These are phyloP conservation scores for Arabidopsis arenosa DNA, from an alignment of 345 rosid genomes.

Conservation along the genomic window DNA sequence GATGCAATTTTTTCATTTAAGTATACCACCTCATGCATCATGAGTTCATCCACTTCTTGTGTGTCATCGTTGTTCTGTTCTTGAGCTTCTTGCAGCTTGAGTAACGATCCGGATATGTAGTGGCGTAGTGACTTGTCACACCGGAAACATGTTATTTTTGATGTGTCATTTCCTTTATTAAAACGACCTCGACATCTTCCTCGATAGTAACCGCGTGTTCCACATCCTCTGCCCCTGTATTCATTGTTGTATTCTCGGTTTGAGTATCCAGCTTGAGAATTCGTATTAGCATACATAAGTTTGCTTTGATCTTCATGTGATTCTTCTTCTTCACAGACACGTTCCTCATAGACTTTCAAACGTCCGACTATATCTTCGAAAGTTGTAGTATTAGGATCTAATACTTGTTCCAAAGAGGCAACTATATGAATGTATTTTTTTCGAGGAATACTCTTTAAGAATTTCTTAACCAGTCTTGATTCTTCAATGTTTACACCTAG, in stretches of 20 bases:
- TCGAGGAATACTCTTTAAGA: too few relatives aligned
- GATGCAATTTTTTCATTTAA: too few relatives aligned
- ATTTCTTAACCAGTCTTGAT: too few relatives aligned
- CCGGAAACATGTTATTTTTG: not conserved
- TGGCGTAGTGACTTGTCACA: not conserved
- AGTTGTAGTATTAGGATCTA: too few relatives aligned
- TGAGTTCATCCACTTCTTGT: too few relatives aligned
- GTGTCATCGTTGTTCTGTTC: not conserved
- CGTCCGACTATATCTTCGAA: not conserved
- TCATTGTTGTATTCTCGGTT: not conserved
- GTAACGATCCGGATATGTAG: not conserved
- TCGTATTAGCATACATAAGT: not conserved
- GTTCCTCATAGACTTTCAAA: not conserved
- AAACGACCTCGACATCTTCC: not conserved
- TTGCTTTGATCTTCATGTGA: not conserved
- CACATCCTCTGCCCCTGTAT: not conserved
- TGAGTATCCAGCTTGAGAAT: too few relatives aligned
- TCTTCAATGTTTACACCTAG: too few relatives aligned
- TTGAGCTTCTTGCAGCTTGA: not conserved
- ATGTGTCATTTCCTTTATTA: not conserved
- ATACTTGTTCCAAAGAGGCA: too few relatives aligned
- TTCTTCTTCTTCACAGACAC: not conserved
- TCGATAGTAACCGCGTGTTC: not conserved
- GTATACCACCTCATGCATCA: too few relatives aligned
- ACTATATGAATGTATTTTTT: too few relatives aligned